A percentile compares a stretch with the other conserved stretches of the same genome.
phyloP scores from a whole-genome alignment of 306 rosid species.

The Pyrus betulifolia region DNA sequence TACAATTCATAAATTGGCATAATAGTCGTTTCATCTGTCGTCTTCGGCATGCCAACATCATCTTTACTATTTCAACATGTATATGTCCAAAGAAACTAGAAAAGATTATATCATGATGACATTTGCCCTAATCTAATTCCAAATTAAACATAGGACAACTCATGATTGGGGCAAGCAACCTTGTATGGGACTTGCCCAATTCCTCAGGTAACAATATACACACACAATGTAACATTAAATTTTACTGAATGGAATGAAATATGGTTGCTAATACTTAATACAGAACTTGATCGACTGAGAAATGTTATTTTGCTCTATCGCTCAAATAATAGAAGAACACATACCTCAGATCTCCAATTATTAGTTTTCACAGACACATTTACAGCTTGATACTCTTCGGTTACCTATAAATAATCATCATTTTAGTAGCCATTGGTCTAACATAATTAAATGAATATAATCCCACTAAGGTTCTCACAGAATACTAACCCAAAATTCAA shows the following conservation, averaged over 20 bases:
- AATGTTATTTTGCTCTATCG: background rate
- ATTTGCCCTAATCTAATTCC: background rate
- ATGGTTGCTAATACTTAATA: background rate
- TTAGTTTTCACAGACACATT: conserved; percentile 48
- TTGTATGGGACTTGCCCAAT: background rate
- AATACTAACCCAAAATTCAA: conserved; percentile 79
- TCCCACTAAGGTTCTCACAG: conserved; percentile 11
- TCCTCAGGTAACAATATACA: background rate
- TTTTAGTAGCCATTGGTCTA: conserved; percentile 14
- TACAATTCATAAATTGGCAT: background rate
- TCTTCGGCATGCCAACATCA: background rate
- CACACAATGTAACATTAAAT: background rate
- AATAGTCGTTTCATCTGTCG: background rate
- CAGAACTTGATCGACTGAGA: background rate
- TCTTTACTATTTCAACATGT: background rate
- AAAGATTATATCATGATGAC: background rate
- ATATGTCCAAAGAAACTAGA: background rate
- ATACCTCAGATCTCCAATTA: conserved; percentile 48
- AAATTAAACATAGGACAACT: background rate
- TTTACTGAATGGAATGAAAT: background rate
- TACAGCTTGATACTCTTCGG: conserved; percentile 64
- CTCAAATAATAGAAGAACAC: background rate
- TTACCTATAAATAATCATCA: conserved; percentile 46
- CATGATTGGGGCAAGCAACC: background rate
- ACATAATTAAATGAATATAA: conserved; percentile 13